A percentile compares a stretch with the other conserved stretches of the same genome.
These are phyloP conservation scores for Cucurbita moschata DNA, from an alignment of 306 rosid genomes.

Conservation along the genomic window DNA sequence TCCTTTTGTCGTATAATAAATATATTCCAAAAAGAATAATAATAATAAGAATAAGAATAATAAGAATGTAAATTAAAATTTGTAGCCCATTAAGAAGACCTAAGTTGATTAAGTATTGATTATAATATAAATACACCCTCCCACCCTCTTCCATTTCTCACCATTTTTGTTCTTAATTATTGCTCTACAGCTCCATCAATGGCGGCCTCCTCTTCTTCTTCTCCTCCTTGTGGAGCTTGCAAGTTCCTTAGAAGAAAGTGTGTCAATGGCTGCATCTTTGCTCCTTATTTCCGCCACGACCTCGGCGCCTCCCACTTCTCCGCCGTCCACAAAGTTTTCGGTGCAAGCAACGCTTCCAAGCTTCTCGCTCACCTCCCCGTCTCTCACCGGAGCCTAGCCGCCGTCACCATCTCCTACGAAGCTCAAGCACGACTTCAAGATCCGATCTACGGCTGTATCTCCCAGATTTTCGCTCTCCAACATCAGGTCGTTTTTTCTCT, in stretches of 20 bases:
- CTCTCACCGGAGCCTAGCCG: conserved; percentile 59
- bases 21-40: conserved; percentile 2
- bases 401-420: conserved; percentile 75
- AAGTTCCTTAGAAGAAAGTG: conserved; percentile 94
- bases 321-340: conserved; percentile 88
- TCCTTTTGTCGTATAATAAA: conserved; percentile 2
- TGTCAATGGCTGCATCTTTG: conserved; percentile 77
- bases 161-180: conserved; percentile 18
- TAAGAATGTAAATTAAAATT: neutral
- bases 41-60: neutral
- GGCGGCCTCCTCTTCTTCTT: conserved; percentile 45
- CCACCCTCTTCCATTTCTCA: conserved; percentile 31
- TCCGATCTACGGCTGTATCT: conserved; percentile 91
- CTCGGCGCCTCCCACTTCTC: conserved; percentile 85
- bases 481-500: conserved; percentile 45
- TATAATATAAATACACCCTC: conserved; percentile 24
- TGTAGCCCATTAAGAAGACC: conserved; percentile 84
- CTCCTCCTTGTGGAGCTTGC: conserved; percentile 91
- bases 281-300: conserved; percentile 87
- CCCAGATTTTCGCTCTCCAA: conserved; percentile 89
- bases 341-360: conserved; percentile 92
- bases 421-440: conserved; percentile 96
- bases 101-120: conserved; percentile 31
- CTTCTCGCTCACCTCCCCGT: conserved; percentile 75
- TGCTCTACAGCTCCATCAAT: conserved; percentile 12